A percentile compares a stretch with the other conserved stretches of the same genome.
phyloP scores from a whole-genome alignment of 345 rosid genomes.

The Excoecaria agallocha region DNA sequence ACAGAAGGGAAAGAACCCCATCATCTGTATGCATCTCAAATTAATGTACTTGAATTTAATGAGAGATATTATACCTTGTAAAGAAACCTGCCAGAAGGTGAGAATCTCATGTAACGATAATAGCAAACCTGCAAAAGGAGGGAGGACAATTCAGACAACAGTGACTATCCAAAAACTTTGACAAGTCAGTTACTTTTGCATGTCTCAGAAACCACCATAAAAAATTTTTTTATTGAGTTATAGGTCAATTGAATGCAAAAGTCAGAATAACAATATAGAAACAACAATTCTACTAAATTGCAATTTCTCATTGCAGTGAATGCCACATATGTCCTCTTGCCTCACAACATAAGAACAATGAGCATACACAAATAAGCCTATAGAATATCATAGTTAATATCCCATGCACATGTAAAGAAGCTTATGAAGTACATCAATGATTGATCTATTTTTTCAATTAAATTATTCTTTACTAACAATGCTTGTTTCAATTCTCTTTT shows the following conservation, averaged over 20 bases:
- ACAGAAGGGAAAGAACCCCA: not conserved
- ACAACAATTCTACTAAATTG: not conserved
- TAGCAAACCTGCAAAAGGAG: conserved; percentile 71
- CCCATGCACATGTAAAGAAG: not conserved
- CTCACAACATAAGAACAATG: not conserved
- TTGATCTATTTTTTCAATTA: not conserved
- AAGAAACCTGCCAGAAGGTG: conserved; percentile 84
- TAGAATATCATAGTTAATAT: not conserved
- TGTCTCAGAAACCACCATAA: not conserved
- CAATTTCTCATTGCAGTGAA: not conserved
- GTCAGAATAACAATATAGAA: not conserved
- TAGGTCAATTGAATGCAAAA: not conserved
- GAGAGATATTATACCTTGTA: conserved; percentile 62
- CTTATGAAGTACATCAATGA: not conserved
- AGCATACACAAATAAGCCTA: not conserved
- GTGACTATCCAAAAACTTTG: too few relatives aligned
- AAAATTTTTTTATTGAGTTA: not conserved
- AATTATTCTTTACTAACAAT: not conserved
- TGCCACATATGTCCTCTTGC: not conserved
- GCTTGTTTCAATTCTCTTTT: not conserved
- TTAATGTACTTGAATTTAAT: not conserved
- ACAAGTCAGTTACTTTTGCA: too few relatives aligned
- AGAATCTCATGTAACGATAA: conserved; percentile 83
- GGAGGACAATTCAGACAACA: not conserved
- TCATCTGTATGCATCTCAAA: not conserved